Base-by-base conservation (phyloP, 352 stramenopile genomes). In the Phytophthora ohioensis region DNA sequence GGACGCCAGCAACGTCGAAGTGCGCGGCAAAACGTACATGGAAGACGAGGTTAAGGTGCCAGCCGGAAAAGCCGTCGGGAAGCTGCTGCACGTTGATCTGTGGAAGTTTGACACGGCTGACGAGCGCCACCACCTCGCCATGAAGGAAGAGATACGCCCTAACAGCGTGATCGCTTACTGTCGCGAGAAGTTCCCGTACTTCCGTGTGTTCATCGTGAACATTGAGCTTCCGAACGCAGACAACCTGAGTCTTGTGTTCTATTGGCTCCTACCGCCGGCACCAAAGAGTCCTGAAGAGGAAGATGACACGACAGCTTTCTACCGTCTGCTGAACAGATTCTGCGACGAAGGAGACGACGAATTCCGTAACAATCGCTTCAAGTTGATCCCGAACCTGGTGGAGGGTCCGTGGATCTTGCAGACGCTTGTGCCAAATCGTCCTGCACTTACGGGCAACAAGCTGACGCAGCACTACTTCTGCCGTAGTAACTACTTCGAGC, bases 181-280 rank as follows among this genome's bases (percentile, higher is more conserved):
- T 36, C 57, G 55, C 3, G 54, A 79, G 7, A 69, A 82, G n/a
- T 80, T 82, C 59, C 74, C 79, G 0, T 69, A 87, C 53, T 81
- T 85, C 54, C 88, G 91, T 38, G 79, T 97, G 31, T 95, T 97
- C 64, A 71, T 96, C n/a, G 71, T 97, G 55, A 96, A 96, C 67
- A 81, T 97, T 32, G 76, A 93, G 67, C 67, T 97, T 9, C 91
- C 90, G 1, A 91, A 90, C 34, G 65, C 78, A 0, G 79, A 90
- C 12, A 89, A 91, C 60, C 72, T 92, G 51, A 87, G 80, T 64
- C 64, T 94, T 12, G 90, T 96, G 52, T 73, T 80, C 30, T 96
- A 96, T 71, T 97, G 82, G 84, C 80, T 91, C 36, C 47, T 92
- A 11, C 75, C 82, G 3, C 64, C 65, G 6, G 70, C 73, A 15